phyloP scores from a whole-genome alignment of 2,329 filamentous ascomycete species.

The Colletotrichum falcatum region DNA sequence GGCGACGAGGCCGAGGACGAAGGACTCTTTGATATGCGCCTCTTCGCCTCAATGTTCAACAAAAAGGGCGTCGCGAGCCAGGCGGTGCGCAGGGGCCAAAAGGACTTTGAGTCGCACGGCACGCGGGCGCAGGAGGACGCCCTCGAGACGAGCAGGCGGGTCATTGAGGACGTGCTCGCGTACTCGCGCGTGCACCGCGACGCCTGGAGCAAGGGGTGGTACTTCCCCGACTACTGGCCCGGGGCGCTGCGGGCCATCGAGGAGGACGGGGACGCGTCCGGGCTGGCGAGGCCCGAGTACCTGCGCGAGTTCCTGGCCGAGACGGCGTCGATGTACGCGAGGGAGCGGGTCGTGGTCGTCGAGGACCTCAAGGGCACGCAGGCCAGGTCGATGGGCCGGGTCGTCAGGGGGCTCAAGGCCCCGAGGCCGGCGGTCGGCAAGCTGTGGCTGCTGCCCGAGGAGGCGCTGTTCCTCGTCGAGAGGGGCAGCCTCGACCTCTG shows the following conservation, averaged over 20 bases:
- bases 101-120: slow-evolving; percentile 95
- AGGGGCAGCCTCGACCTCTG: slow-evolving; percentile 87
- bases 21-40: slow-evolving; percentile 87
- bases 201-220: slow-evolving; percentile 76
- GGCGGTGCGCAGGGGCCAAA: slow-evolving; percentile 90
- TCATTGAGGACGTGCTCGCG: slow-evolving; percentile 89
- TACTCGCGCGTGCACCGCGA: slow-evolving; percentile 82
- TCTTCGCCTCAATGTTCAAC: slow-evolving; percentile 67
- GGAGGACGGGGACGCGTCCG: slow-evolving; percentile 21
- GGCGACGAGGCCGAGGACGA: slow-evolving; percentile 76
- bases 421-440: slow-evolving; percentile 65
- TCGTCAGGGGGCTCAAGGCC: slow-evolving; percentile 67
- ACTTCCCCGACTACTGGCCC: slow-evolving; percentile 73
- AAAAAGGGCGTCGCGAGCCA: slow-evolving; percentile 66
- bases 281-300: slow-evolving; percentile 35
- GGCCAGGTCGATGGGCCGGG: slow-evolving; percentile 81
- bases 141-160: slow-evolving; percentile 83
- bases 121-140: slow-evolving; percentile 83
- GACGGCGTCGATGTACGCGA: slow-evolving; percentile 49
- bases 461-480: slow-evolving; percentile 90
- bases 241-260: slow-evolving; percentile 30
- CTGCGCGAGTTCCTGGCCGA: slow-evolving; percentile 33
- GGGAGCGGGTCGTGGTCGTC: slow-evolving; percentile 72
- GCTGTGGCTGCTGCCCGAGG: slow-evolving; percentile 90
- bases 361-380: slow-evolving; percentile 79